Evolutionary conservation across 2,329 filamentous ascomycete species (phyloP).

Genomic region (Claviceps purpurea): DNA sequence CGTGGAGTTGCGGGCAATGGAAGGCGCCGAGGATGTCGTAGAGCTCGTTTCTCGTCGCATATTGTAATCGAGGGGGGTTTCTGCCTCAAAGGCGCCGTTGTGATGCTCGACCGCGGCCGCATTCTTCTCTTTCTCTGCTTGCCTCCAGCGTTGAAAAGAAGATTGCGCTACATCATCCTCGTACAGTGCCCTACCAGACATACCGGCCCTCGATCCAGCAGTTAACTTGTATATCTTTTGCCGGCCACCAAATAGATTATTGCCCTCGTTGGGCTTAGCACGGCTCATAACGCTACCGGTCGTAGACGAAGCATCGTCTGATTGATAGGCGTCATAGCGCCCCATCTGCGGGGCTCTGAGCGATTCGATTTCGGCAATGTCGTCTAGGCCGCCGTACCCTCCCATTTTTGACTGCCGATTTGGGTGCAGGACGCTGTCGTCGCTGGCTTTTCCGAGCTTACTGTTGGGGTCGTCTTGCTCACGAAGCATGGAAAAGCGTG

Average conservation of each 20-base stretch:
- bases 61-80: slow-evolving; percentile 48
- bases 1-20: slow-evolving; percentile 63
- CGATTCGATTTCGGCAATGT: slow-evolving; percentile 87
- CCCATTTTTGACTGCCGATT: slow-evolving; percentile 67
- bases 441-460: slow-evolving; percentile 83
- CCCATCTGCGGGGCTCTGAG: slow-evolving; percentile 49
- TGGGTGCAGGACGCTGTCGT: slow-evolving; percentile 81
- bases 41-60: slow-evolving; percentile 77
- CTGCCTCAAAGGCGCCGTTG: slow-evolving; percentile 26
- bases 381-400: slow-evolving; percentile 57
- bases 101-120: slow-evolving; percentile 26
- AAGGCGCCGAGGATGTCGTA: slow-evolving; percentile 58
- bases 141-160: slow-evolving; percentile 65
- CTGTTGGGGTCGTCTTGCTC: slow-evolving; percentile 88
- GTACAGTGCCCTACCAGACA: slow-evolving; percentile 62
- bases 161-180: slow-evolving; percentile 77
- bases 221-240: slow-evolving; percentile 92
- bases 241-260: slow-evolving; percentile 83
- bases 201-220: slow-evolving; percentile 35
- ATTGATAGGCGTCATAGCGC: slow-evolving; percentile 51
- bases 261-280: slow-evolving; percentile 72
- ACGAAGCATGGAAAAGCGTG: slow-evolving; percentile 89
- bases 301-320: slow-evolving; percentile 57
- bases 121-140: slow-evolving; percentile 44
- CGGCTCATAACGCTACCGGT: slow-evolving; percentile 69